Base-by-base conservation (phyloP, 1,284 basidiomycete species). In the Xerocomus cyaneibrunnescens region DNA sequence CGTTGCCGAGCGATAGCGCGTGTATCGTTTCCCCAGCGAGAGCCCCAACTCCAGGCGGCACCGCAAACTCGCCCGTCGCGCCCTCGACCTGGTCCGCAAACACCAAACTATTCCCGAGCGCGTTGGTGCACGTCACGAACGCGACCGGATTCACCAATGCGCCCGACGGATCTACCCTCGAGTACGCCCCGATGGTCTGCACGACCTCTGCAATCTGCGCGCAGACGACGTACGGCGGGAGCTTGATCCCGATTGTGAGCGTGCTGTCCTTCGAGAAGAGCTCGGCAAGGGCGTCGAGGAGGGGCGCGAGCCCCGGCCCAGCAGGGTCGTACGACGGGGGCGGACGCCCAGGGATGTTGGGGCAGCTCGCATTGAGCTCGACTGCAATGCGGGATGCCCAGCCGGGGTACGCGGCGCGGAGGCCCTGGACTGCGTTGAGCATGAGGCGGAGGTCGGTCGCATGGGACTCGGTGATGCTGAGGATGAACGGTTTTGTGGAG, bases 351-450 rank as follows among this genome's bases (percentile, higher is more conserved):
- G 48, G 54, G 56, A 92, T 87, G 64, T 92, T 92, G 7, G 89
- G 89, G 58, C 90, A 92, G 31, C 83, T 86, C 0, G 86, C 83
- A 66, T 92, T 92, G 61, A 91, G 74, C 67, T 92, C 90, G 58
- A 91, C 72, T 10, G 77, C 88, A 51, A 89, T 72, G 34, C 72
- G 71, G 19, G 76, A 66, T 10, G 61, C 61, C 42, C 62, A 54
- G 52, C 47, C 45, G 50, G 52, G 17, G 47, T 45, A 30, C 45
- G 74, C 74, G 2, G 58, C 49, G n/a, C 86, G 80, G 12, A 89
- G 72, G 5, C 50, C 62, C 60, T 84, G 84, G 59, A 92, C 78
- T 19, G 73, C 61, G 32, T 68, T 63, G 35, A 92, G 66, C 80
- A 89, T 84, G 31, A 67, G 59, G 9, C 62, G 62, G 39, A 89